These are phyloP conservation scores for Colletotrichum siamense DNA, from an alignment of 2,329 filamentous ascomycete species.

Conservation along the genomic window DNA sequence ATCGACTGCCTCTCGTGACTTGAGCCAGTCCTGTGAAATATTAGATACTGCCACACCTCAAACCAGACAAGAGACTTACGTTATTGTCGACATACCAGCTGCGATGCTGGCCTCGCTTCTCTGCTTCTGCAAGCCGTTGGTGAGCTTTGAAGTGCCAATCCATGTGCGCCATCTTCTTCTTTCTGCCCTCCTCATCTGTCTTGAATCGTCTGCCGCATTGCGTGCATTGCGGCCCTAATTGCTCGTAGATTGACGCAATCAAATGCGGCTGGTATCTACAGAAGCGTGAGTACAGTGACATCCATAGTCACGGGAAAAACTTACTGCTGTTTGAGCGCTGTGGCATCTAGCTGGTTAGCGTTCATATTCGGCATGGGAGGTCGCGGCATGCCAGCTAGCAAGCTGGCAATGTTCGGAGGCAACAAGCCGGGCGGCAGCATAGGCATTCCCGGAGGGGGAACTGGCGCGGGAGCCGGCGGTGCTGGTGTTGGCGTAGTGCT, in stretches of 20 bases:
- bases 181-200: constrained; percentile 76
- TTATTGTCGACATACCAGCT: constrained; percentile 95
- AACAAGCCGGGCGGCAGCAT: constrained; percentile 31
- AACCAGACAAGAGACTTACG: constrained; percentile 56
- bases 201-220: constrained; percentile 91
- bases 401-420: constrained; percentile 40
- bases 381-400: constrained; percentile 33
- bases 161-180: constrained; percentile 89
- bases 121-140: constrained; percentile 83
- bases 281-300: constrained; percentile 15
- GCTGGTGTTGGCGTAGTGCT: constrained; percentile 40
- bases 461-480: constrained; percentile 29
- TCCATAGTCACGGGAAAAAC: constrained; percentile 29
- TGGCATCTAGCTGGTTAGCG: constrained; percentile 66
- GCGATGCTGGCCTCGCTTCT: constrained; percentile 85
- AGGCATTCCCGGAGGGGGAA: constrained; percentile 33
- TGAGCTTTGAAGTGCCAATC: constrained; percentile 99
- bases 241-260: constrained; percentile 77
- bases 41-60: neutral
- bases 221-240: constrained; percentile 84
- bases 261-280: constrained; percentile 75
- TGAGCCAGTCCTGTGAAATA: constrained; percentile 14
- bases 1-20: constrained; percentile 37
- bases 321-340: constrained; percentile 75
- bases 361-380: constrained; percentile 41